Evolutionary conservation across 2,329 filamentous ascomycete species (phyloP), one percentile per base, ranked within the genome.

Genomic region (Lachnellula subtilissima): DNA sequence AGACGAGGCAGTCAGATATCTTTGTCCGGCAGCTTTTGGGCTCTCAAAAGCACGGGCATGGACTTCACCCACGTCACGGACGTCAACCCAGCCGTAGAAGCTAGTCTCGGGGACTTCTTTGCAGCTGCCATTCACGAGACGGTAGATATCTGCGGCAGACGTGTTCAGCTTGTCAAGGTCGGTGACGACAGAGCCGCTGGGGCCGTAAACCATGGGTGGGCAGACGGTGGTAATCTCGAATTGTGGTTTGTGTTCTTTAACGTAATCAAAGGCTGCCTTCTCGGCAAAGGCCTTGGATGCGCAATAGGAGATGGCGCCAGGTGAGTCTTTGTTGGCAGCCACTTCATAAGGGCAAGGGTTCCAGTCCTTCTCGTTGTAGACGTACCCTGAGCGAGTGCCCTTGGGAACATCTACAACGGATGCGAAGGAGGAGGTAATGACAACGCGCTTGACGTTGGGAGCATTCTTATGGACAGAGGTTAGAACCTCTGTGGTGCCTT

Each of bases 81-180:
- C 79, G 62, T 82, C 78, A 3, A 86, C 81, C 70, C 78, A 87
- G 0, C 75, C 78, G 36, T 48, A 65, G 43, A 64, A 66, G 2
- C 9, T 9, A 0, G 82, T 86, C 0, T 81, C 74, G 0, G 79
- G 75, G 8, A 87, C 75, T 17, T 75, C 73, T 58, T 81, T 83
- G 55, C 79, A 78, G 17, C 54, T 62, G 2, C 87, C 87, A n/a
- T 77, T 78, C n/a, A 86, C 76, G 43, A 88, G 73, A 54, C 84
- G 77, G n/a, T 82, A 76, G 58, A 91, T 79, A 36, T 85, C 80
- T 61, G 83, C 78, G 66, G 89, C 89, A 6, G 85, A 88, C 1
- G 85, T 88, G 72, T 91, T 91, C 60, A 91, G 74, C 1, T 74
- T 73, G 9, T 82, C 78, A 1, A 88, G 74, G 22, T 74, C 78